Evolutionary conservation across 495 filamentous ascomycete species (phyloP), one percentile per base, ranked within the genome.

Genomic region (Peziza echinospora): DNA sequence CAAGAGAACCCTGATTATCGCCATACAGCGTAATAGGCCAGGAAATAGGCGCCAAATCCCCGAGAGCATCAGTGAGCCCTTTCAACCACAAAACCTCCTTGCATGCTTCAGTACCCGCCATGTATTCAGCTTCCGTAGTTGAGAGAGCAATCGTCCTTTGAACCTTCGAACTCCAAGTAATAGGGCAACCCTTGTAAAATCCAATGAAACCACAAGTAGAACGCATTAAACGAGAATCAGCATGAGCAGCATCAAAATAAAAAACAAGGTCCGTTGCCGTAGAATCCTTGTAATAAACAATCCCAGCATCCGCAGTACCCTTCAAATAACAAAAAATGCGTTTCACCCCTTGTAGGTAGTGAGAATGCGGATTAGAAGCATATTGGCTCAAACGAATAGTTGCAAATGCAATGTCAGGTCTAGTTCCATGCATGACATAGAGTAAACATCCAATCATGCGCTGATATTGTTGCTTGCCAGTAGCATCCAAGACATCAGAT

Each of bases 111-210:
- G 26, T 44, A 13, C n/a, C 2, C 10, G 30, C 46, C 2, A 44
- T 44, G 16, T 44, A 47, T 22, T 47, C 46, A 17, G 46, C 26
- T 44, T 47, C 46, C 5, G 40, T 47, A 21, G 11, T 47, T 2
- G 5, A 47, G 4, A 28, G 37, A 13, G 46, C 17, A 6, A 47
- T 24, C n/a, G 24, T 10, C 5, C 2, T 13, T 21, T 47, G 40
- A 16, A 19, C 43, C 5, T 26, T 28, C 10, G 0, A 47, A 5
- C 9, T 44, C 46, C 5, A 47, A 13, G 30, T 13, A 19, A 47
- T 43, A 5, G 7, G 19, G 19, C 28, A 26, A 13, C 46, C 26
- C 9, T 44, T 19, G 2, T 44, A 43, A n/a, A 25, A 19, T 34
- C 45, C 51, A 5, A 51, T 5, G 23, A 16, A 52, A 24, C 41